phyloP scores from a whole-genome alignment of 306 rosid genomes.

The Hippophae gyantsensis region DNA sequence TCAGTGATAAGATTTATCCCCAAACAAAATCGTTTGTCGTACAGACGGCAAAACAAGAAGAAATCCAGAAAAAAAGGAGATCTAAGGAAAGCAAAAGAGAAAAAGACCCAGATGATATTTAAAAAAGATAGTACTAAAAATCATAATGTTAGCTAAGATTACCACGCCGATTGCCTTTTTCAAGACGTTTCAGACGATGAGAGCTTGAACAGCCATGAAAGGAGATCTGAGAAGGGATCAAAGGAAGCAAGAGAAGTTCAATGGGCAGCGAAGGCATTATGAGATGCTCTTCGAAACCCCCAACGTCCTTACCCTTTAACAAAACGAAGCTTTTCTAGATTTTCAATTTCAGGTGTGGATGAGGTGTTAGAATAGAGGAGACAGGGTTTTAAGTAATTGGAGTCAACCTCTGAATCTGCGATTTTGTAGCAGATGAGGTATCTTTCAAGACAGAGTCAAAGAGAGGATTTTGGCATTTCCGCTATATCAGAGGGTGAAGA shows the following conservation, averaged over 20 bases:
- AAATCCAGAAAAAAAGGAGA: slow-evolving; percentile 4
- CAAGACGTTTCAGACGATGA: slow-evolving; percentile 68
- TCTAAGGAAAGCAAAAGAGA: neutral
- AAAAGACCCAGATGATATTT: neutral
- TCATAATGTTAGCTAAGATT: slow-evolving; percentile 69
- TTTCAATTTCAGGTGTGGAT: neutral
- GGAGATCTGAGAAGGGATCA: slow-evolving; percentile 34
- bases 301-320: neutral
- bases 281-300: slow-evolving; percentile 82
- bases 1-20: neutral
- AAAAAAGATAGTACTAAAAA: neutral
- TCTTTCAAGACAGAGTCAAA: no score
- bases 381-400: neutral
- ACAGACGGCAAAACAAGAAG: slow-evolving; percentile 17
- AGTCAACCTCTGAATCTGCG: no score
- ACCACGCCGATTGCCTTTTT: slow-evolving; percentile 79
- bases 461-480: no score
- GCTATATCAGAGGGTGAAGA: no score
- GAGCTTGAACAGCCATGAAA: slow-evolving; percentile 54
- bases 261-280: slow-evolving; percentile 58
- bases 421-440: no score
- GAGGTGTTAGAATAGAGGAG: neutral
- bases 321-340: slow-evolving; percentile 11
- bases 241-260: slow-evolving; percentile 26
- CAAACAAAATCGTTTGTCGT: slow-evolving; percentile 6